Evolutionary conservation across 768 basidiomycete genomes (phyloP).

Genomic region (Russula ochroleuca): DNA sequence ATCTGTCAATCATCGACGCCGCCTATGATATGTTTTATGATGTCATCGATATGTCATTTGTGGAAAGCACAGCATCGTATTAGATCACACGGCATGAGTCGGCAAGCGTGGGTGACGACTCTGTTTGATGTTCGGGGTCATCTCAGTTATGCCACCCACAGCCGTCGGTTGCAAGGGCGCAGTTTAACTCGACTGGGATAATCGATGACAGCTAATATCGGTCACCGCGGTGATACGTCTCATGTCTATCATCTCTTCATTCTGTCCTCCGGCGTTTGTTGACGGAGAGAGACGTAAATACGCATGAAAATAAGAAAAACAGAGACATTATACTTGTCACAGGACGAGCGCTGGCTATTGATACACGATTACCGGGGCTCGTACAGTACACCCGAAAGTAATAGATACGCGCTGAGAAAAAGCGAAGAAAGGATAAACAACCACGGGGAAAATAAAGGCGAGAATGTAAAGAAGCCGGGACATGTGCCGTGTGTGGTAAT

Average conservation of each 20-base stretch:
- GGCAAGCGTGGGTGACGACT: too few relatives aligned
- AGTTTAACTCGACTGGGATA: background rate
- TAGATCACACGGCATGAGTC: too few relatives aligned
- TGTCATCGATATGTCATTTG: background rate
- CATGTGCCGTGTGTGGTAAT: slow-evolving; percentile 1
- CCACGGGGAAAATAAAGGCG: background rate
- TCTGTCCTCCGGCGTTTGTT: too few relatives aligned
- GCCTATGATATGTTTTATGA: background rate
- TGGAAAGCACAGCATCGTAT: too few relatives aligned
- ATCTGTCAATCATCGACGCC: too few relatives aligned
- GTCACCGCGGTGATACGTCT: slow-evolving; percentile 2
- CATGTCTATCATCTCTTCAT: background rate
- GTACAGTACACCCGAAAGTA: slow-evolving; percentile 21
- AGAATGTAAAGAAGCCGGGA: background rate
- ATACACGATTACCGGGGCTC: slow-evolving; percentile 25
- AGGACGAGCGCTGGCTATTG: slow-evolving; percentile 22
- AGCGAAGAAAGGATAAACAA: background rate
- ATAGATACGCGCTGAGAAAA: slow-evolving; percentile 23
- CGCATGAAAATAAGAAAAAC: slow-evolving; percentile 7
- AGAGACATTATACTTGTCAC: slow-evolving; percentile 25
- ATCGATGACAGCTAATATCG: background rate
- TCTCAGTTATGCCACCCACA: background rate
- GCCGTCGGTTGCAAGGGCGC: background rate
- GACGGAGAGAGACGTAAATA: too few relatives aligned
- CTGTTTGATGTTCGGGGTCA: background rate